These are phyloP conservation scores for Quercus aquifolioides DNA, from an alignment of 306 rosid genomes.

Conservation along the genomic window DNA sequence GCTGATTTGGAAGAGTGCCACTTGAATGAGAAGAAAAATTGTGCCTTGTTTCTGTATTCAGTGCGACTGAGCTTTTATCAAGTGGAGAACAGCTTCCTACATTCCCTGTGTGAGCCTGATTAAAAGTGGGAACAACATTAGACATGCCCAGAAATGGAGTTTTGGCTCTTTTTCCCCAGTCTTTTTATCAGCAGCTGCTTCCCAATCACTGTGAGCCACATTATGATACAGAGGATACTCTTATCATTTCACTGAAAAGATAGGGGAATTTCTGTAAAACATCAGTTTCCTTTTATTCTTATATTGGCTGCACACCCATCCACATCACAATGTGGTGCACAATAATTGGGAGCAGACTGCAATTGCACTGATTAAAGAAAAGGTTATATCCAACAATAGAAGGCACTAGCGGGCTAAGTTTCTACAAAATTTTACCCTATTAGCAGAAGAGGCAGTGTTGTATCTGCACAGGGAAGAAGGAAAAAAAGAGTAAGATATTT, in stretches of 20 bases:
- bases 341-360: neutral
- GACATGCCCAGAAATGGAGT: slow-evolving; percentile 2
- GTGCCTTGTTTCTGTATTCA: slow-evolving; percentile 8
- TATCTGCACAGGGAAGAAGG: slow-evolving; percentile 48
- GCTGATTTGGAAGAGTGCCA: slow-evolving; percentile 20
- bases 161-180: neutral
- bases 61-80: slow-evolving; percentile 19
- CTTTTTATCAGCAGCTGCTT: slow-evolving; percentile 8
- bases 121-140: slow-evolving; percentile 21
- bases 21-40: slow-evolving; percentile 12
- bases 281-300: neutral
- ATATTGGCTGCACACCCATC: neutral
- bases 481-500: neutral
- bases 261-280: neutral
- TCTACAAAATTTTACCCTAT: slow-evolving; percentile 44
- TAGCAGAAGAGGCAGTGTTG: slow-evolving; percentile 42
- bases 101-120: slow-evolving; percentile 41
- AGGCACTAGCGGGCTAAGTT: slow-evolving; percentile 12
- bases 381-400: slow-evolving; percentile 14
- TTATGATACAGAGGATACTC: slow-evolving; percentile 1
- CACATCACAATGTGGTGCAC: neutral
- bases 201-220: slow-evolving; percentile 23
- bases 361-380: slow-evolving; percentile 12
- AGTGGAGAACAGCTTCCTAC: slow-evolving; percentile 25
- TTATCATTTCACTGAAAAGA: neutral